A percentile compares a stretch with the other conserved stretches of the same genome.
These are phyloP conservation scores for Debaryomyces hansenii DNA, from an alignment of 805 yeast species.

Conservation along the genomic window DNA sequence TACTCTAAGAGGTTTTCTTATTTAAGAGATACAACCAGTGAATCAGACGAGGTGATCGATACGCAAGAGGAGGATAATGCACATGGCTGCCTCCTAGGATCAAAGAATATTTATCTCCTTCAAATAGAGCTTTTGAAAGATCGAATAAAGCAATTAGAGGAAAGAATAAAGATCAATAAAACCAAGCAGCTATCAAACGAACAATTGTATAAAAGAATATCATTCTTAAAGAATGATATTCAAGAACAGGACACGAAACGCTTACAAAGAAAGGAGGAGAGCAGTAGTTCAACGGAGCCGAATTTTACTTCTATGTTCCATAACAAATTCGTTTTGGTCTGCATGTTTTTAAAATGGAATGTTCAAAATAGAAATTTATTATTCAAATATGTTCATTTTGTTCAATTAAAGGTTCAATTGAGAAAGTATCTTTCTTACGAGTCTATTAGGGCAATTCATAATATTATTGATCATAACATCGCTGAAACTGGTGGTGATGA, in stretches of 20 bases:
- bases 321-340: constrained; percentile 37
- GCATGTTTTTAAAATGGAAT: constrained; percentile 45
- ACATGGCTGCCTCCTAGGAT: constrained; percentile 29
- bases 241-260: constrained; percentile 3
- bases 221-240: constrained; percentile 19
- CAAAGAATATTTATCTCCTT: constrained; percentile 26
- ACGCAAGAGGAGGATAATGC: constrained; percentile 24
- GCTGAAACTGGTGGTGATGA: constrained; percentile 7
- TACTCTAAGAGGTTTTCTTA: constrained; percentile 71
- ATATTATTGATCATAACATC: constrained; percentile 23
- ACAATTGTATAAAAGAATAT: constrained; percentile 17
- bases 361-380: constrained; percentile 31
- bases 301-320: constrained; percentile 23
- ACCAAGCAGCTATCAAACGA: constrained; percentile 4
- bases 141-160: constrained; percentile 26
- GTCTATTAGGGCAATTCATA: constrained; percentile 33
- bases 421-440: constrained; percentile 34
- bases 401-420: constrained; percentile 26
- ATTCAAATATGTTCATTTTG: constrained; percentile 37
- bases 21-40: constrained; percentile 52
- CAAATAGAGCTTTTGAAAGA: constrained; percentile 24
- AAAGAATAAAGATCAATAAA: constrained; percentile 12
- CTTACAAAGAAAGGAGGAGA: background rate
- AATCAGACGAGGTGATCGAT: constrained; percentile 3
- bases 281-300: constrained; percentile 6